A percentile compares a stretch with the other conserved stretches of the same genome.
Evolutionary conservation across 164 flowering plant genomes (phyloP).

Genomic region (Nymphaea thermarum): DNA sequence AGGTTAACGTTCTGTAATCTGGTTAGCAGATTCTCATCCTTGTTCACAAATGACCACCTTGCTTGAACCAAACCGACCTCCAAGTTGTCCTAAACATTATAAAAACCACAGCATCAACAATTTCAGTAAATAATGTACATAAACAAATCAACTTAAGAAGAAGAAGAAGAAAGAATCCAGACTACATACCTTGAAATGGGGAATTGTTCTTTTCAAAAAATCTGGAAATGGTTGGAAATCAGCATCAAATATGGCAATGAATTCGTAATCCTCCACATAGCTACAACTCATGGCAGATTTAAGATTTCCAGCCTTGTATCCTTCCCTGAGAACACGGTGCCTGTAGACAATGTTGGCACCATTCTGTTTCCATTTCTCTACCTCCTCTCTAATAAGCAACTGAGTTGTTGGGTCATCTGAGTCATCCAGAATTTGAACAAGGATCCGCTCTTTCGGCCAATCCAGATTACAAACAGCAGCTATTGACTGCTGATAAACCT

Average conservation of each 20-base stretch:
- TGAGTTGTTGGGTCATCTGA: constrained; percentile 83
- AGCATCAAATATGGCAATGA: constrained; percentile 89
- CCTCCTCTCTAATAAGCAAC: constrained; percentile 76
- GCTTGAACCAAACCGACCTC: constrained; percentile 74
- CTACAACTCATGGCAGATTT: constrained; percentile 94
- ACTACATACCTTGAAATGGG: constrained; percentile 67
- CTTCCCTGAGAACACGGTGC: constrained; percentile 77
- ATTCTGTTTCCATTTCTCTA: constrained; percentile 72
- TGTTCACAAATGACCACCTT: constrained; percentile 76
- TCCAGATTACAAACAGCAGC: constrained; percentile 88
- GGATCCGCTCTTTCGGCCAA: constrained; percentile 75
- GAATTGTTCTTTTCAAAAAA: constrained; percentile 66
- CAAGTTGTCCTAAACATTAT: constrained; percentile 31
- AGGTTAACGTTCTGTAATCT: constrained; percentile 72
- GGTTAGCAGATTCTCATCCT: constrained; percentile 72
- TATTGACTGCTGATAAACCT: constrained; percentile 98
- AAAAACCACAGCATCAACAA: no score
- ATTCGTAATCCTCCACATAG: constrained; percentile 89
- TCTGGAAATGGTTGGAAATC: constrained; percentile 93
- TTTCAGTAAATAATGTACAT: no score
- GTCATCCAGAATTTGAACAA: constrained; percentile 87
- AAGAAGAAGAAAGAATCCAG: not conserved
- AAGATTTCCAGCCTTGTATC: constrained; percentile 96
- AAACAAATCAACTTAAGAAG: not conserved
- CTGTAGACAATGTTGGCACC: constrained; percentile 76